phyloP scores from a whole-genome alignment of 306 rosid species.

The Cucurbita moschata region DNA sequence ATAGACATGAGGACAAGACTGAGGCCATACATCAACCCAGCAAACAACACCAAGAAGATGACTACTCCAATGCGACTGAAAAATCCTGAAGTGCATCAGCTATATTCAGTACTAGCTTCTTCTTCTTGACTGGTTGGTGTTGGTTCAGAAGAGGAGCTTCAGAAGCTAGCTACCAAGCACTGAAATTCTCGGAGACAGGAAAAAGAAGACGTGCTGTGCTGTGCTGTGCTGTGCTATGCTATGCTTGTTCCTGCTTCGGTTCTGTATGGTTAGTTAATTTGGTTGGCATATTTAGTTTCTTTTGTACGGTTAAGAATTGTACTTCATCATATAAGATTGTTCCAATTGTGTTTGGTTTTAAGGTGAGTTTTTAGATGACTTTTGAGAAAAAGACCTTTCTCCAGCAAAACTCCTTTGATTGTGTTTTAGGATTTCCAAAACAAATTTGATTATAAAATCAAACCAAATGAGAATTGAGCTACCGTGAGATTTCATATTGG shows the following conservation, averaged over 20 bases:
- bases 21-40: conserved; percentile 78
- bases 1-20: conserved; percentile 70
- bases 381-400: neutral
- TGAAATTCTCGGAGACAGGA: neutral
- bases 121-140: neutral
- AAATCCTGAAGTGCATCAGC: conserved; percentile 34
- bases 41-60: conserved; percentile 39
- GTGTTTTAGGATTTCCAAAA: neutral
- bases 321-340: neutral
- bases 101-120: conserved; percentile 1
- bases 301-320: neutral
- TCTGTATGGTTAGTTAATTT: neutral
- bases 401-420: neutral
- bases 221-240: neutral
- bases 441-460: neutral
- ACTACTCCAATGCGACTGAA: conserved; percentile 21
- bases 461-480: neutral
- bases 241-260: neutral
- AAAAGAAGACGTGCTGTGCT: neutral
- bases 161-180: neutral
- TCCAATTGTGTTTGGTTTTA: neutral
- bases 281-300: neutral
- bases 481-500: too few relatives aligned
- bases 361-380: neutral
- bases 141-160: neutral